Evolutionary conservation across 176 grass and related monocot species (phyloP), one percentile per base, ranked within the genome.

Genomic region (Musa acuminata): DNA sequence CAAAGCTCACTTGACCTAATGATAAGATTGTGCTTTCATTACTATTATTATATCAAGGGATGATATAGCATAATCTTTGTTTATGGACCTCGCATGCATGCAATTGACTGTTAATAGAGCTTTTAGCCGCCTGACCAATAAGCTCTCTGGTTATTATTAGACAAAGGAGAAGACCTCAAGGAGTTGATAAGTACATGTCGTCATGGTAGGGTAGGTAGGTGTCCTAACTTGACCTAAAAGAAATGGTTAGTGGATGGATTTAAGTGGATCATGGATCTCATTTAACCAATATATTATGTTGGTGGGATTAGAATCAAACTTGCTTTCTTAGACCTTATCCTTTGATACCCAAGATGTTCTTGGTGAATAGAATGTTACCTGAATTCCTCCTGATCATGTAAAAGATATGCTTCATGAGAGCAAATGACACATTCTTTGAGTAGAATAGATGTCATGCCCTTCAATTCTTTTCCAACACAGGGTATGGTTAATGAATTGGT

Each of bases 181-280:
- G 13, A 60, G 57, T n/a, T 60, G 57, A 60, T 60, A 60, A 60
- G 57, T 60, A n/a, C 57, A 60, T 60, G 57, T 60, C 35, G 57
- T 60, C 57, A n/a, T n/a, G 57, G 19, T 7, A 60, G 19, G 57
- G 57, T n/a, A 9, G 57, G 57, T n/a, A 60, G n/a, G n/a, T 60
- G 57, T 60, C 57, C 14, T 20, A n/a, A 60, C 17, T 19, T n/a
- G n/a, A 60, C 17, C 16, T 8, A 58, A 58, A 58, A 60, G 21
- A 60, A n/a, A n/a, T 9, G 57, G 17, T 60, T 21, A 43, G 35
- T 60, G 16, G 17, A n/a, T 60, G 57, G n/a, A 43, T 43, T 60
- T 5, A 60, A 60, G 19, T 60, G 21, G 57, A 60, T n/a, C 16
- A 58, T 58, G 35, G 35, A 43, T 43, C 35, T 43, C 13, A 58